Base-by-base conservation (phyloP, 2,329 filamentous ascomycete species). In the Clonostachys sp. region DNA sequence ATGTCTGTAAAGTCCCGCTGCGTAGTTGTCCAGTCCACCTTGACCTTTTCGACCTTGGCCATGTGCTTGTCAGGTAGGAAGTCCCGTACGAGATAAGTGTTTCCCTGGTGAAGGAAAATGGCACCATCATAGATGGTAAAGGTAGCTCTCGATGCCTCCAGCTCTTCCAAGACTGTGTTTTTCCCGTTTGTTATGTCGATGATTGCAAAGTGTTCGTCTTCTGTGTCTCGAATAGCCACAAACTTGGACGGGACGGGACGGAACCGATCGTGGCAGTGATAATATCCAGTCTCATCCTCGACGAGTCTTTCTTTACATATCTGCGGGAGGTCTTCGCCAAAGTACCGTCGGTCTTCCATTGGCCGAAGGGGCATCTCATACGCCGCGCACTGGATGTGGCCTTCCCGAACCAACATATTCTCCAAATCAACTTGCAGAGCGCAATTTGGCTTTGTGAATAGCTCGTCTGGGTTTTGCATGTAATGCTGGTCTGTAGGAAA, bases 81-180 rank as follows among this genome's bases (percentile, higher is more conserved):
- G 57, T 97, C 91, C 56, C 90, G 87, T 45, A 99, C 89, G 3
- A 97, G 78, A 61, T 96, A 99, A 2, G 86, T 92, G 53, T 84
- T 83, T n/a, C 94, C 94, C 68, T 99, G 94, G 58, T 99, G 94
- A 6, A 99, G 75, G 69, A 95, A 99, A 52, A 99, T 96, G 41
- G 90, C 94, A 12, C 94, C 94, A 63, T 97, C 92, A 65, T 99
- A 99, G 50, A 99, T 80, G 2, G 91, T 96, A 66, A 96, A 97
- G 55, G 90, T 92, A 2, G 92, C 92, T n/a, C 94, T 83, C 2
- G 88, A 94, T 2, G 91, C 89, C 67, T 97, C 94, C n/a, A 99
- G 78, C 67, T 97, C 91, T 71, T 99, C 94, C 2, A 99, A 77
- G 0, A 99, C 87, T 1, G 84, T 72, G 61, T 97, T 97, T 47